Percentiles rank a stretch among this genome's conserved stretches.
These are phyloP conservation scores for Antarctomyces pellizariae DNA, from an alignment of 495 filamentous ascomycete genomes.

Conservation along the genomic window DNA sequence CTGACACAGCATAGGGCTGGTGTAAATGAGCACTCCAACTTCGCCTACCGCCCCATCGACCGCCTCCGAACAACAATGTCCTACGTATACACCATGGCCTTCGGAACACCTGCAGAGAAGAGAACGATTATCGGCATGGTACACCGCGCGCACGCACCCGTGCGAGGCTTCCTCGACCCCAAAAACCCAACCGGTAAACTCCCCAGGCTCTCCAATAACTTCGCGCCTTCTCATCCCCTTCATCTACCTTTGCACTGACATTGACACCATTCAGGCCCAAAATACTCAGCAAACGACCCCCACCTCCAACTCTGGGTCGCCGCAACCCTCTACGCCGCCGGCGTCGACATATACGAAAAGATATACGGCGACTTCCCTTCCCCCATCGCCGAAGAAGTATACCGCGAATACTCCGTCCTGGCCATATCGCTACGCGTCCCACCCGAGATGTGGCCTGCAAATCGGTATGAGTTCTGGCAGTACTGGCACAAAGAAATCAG, in stretches of 20 bases:
- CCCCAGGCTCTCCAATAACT: no score
- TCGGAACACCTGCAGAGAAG: conserved; percentile 16
- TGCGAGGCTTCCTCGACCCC: no score
- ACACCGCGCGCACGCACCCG: conserved; percentile 14
- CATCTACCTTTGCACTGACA: neutral
- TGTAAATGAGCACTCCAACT: conserved; percentile 16
- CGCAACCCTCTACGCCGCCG: conserved; percentile 18
- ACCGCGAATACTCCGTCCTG: conserved; percentile 18
- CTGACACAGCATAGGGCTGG: no score
- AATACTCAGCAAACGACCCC: conserved; percentile 13
- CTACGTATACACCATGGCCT: conserved; percentile 21
- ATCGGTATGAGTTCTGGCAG: conserved; percentile 16
- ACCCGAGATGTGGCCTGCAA: conserved; percentile 16
- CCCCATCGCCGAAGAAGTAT: conserved; percentile 13
- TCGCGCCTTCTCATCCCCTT: neutral
- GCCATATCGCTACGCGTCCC: conserved; percentile 16
- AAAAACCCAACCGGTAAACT: no score
- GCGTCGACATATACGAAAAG: conserved; percentile 15
- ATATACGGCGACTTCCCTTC: conserved; percentile 13
- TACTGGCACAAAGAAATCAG: conserved; percentile 19
- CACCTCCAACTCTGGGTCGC: conserved; percentile 21
- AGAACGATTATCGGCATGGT: conserved; percentile 16
- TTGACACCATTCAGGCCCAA: neutral
- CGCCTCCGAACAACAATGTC: conserved; percentile 21
- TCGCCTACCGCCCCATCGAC: conserved; percentile 17